Base-by-base conservation (phyloP, 441 rosid species). In the Erodium moschatum region DNA sequence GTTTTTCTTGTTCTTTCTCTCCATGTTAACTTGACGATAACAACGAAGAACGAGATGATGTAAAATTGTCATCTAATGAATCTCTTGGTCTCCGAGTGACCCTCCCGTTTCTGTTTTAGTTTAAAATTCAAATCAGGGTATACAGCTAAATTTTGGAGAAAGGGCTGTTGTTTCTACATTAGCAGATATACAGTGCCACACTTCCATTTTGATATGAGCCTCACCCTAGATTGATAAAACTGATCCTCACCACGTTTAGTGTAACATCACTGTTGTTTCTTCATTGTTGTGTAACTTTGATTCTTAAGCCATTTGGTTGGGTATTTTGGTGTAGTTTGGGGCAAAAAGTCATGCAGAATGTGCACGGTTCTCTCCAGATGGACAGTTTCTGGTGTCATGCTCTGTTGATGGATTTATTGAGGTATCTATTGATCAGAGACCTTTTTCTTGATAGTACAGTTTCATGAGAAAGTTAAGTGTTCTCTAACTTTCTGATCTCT, bases 381-480 rank as follows among this genome's bases (percentile, higher is more conserved):
- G 99, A 70, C 99, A 95, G 74, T 95, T 90, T 80, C 98, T 95
- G 73, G 96, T 88, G 73, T 92, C 98, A 70, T 87, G 85, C 70
- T 95, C 99, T 68, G 94, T 95, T 71, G 99, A 95, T 83, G 99
- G 99, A 64, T 92, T 92, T 83, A 86, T 95, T 73, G 97, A 95
- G 96, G 98, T 92, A 80, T 61, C 64, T 73, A 13, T 73, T 56
- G 52, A 67, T 46, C 7, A 0, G n/a, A n/a, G 15, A 46, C n/a
- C 52, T 50, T 31, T 29, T 33, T 40, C 8, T 21, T 3, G 0
- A 64, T 15, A 66, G 62, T 67, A 69, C 74, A 64, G 56, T 54
- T 46, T 67, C 66, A 44, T 40, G 48, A 76, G 62, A 66, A 10
- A 56, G 58, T 67, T 44, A 70, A 72, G 68, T 72, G 33, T 73